A percentile compares a stretch with the other conserved stretches of the same genome.
phyloP scores from a whole-genome alignment of 495 filamentous ascomycete genomes.

The Penicillium angulare region DNA sequence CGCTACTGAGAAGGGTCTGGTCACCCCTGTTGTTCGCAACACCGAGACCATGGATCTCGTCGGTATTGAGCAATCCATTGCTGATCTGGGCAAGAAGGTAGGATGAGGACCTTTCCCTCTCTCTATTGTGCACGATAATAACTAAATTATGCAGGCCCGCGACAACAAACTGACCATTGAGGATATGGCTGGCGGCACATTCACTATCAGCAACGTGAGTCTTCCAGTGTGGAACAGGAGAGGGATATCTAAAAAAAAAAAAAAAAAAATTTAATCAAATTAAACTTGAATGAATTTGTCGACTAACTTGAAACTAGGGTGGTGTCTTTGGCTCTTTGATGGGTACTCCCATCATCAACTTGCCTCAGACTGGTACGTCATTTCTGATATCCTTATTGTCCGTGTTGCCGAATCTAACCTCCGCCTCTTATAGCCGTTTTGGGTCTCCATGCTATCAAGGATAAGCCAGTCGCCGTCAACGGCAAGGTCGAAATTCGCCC shows the following conservation, averaged over 20 bases:
- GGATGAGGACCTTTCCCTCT: neutral
- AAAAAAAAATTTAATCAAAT: too few species aligned
- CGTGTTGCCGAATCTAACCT: constrained; percentile 14
- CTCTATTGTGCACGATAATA: neutral
- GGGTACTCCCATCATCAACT: constrained; percentile 99
- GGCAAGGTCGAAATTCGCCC: constrained; percentile 92
- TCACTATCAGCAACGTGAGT: constrained; percentile 93
- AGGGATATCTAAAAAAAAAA: too few species aligned
- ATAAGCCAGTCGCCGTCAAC: constrained; percentile 83
- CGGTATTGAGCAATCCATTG: constrained; percentile 87
- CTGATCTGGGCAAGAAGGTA: constrained; percentile 93
- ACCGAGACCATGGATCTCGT: constrained; percentile 83
- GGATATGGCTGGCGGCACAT: constrained; percentile 98
- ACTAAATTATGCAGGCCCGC: constrained; percentile 59
- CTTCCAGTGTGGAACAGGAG: too few species aligned
- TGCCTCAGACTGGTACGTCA: constrained; percentile 76
- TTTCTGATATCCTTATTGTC: neutral
- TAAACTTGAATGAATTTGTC: neutral
- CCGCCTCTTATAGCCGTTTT: constrained; percentile 67
- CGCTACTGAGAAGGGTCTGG: constrained; percentile 94
- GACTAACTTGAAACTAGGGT: constrained; percentile 45
- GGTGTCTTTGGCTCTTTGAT: constrained; percentile 80
- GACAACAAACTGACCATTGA: constrained; percentile 98
- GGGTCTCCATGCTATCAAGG: constrained; percentile 97
- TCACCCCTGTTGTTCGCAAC: constrained; percentile 95